Percentiles rank a stretch among this genome's conserved stretches.
Conservation (phyloP, 441 rosid species). For the Aleurites moluccanus region DNA sequence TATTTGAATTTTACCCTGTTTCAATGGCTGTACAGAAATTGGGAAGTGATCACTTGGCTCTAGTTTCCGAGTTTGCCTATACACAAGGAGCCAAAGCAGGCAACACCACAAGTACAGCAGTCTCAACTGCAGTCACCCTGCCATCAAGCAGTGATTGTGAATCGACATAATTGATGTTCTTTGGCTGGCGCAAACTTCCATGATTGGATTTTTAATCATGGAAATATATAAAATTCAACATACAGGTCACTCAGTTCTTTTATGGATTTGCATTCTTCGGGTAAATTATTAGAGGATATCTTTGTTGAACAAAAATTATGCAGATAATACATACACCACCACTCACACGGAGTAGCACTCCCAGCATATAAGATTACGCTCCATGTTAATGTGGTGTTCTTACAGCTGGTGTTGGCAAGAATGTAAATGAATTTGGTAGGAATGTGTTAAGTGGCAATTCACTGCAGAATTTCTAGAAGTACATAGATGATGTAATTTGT, state of each 20-base stretch:
- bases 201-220: not conserved
- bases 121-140: conserved; percentile 15
- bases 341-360: too few species aligned
- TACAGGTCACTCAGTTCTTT: not conserved
- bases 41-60: conserved; percentile 75
- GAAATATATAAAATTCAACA: not conserved
- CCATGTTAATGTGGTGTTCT: too few species aligned
- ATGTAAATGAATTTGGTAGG: not conserved
- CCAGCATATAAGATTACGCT: too few species aligned
- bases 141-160: conserved; percentile 4
- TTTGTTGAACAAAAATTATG: too few species aligned
- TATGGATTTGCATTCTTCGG: not conserved
- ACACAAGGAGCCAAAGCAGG: conserved; percentile 18
- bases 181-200: not conserved
- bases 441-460: not conserved
- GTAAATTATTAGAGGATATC: too few species aligned
- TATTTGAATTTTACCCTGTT: not conserved
- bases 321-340: too few species aligned
- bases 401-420: not conserved
- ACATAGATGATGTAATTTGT: not conserved
- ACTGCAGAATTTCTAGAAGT: not conserved
- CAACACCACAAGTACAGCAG: conserved; percentile 1
- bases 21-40: conserved; percentile 35
- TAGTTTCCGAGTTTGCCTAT: conserved; percentile 63
- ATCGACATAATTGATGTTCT: not conserved